A percentile compares a stretch with the other conserved stretches of the same genome.
Conservation (phyloP, 2,329 filamentous ascomycete species). For the Fusarium ambrosium region DNA sequence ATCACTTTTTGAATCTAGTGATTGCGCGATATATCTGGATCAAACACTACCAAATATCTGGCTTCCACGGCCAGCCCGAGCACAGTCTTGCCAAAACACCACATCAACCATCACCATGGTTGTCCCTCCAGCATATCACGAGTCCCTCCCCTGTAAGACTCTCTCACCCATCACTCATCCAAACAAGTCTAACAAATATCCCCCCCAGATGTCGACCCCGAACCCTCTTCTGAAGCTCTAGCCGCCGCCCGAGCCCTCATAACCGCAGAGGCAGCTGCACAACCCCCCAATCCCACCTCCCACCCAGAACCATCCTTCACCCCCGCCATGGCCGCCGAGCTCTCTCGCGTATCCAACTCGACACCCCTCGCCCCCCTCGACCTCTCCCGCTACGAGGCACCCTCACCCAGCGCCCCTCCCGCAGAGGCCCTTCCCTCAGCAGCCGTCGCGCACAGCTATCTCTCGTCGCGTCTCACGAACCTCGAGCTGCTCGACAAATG, state of each 20-base stretch:
- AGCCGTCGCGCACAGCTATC: conserved; percentile 65
- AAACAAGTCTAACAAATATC: conserved; percentile 29
- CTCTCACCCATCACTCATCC: conserved; percentile 7
- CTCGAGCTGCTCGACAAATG: conserved; percentile 82
- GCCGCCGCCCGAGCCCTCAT: conserved; percentile 79
- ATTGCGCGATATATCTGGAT: neutral
- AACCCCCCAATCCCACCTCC: conserved; percentile 66
- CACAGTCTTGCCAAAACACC: conserved; percentile 6
- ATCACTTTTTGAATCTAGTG: neutral
- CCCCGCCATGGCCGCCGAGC: conserved; percentile 75
- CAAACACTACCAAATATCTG: neutral
- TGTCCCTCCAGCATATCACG: conserved; percentile 67
- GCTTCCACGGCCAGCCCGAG: conserved; percentile 4
- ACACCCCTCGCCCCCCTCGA: conserved; percentile 70
- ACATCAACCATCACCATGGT: conserved; percentile 42
- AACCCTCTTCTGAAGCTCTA: conserved; percentile 74
- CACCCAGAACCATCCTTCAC: conserved; percentile 70
- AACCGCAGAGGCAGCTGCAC: conserved; percentile 69
- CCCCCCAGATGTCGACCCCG: conserved; percentile 82
- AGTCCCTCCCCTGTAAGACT: conserved; percentile 82
- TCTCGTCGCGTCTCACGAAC: conserved; percentile 64
- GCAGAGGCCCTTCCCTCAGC: conserved; percentile 73
- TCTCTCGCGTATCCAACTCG: conserved; percentile 70
- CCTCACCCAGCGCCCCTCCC: conserved; percentile 56
- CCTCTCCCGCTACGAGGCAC: conserved; percentile 84